A percentile compares a stretch with the other conserved stretches of the same genome.
phyloP scores from a whole-genome alignment of 2,329 filamentous ascomycete species.

The Xylariales sp. region DNA sequence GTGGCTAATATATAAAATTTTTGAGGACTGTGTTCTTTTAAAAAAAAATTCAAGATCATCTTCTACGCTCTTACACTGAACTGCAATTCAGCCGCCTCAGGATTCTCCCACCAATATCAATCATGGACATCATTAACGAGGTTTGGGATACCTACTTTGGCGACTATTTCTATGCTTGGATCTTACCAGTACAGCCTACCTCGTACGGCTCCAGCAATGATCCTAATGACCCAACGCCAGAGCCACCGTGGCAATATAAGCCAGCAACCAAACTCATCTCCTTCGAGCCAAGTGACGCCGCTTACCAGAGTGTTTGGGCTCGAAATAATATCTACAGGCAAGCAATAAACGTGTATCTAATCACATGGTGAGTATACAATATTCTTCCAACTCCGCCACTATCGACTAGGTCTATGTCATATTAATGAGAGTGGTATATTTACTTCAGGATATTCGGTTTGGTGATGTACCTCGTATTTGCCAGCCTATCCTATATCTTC shows the following conservation, averaged over 20 bases:
- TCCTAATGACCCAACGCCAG: conserved; percentile 49
- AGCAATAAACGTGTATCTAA: conserved; percentile 69
- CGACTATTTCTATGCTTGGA: conserved; percentile 71
- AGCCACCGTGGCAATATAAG: conserved; percentile 64
- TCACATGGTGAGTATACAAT: conserved; percentile 75
- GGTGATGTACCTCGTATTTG: conserved; percentile 79
- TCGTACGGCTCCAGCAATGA: conserved; percentile 48
- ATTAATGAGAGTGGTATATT: background rate
- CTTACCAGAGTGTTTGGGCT: conserved; percentile 73
- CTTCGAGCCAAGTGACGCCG: conserved; percentile 67
- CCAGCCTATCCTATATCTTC: conserved; percentile 78
- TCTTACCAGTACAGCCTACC: conserved; percentile 57
- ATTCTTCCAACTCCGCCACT: too few species aligned
- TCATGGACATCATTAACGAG: conserved; percentile 91
- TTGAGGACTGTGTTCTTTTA: too few species aligned
- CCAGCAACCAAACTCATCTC: conserved; percentile 68
- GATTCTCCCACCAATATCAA: too few species aligned
- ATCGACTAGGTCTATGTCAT: too few species aligned
- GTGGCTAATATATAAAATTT: too few species aligned
- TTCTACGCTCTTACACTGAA: too few species aligned
- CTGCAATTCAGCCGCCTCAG: too few species aligned
- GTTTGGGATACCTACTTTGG: conserved; percentile 75
- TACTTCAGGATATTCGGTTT: conserved; percentile 73
- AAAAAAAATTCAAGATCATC: too few species aligned
- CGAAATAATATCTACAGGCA: conserved; percentile 78